Percentiles rank a stretch among this genome's conserved stretches.
Conservation (phyloP, 768 basidiomycete species). For the Suillus lakei region DNA sequence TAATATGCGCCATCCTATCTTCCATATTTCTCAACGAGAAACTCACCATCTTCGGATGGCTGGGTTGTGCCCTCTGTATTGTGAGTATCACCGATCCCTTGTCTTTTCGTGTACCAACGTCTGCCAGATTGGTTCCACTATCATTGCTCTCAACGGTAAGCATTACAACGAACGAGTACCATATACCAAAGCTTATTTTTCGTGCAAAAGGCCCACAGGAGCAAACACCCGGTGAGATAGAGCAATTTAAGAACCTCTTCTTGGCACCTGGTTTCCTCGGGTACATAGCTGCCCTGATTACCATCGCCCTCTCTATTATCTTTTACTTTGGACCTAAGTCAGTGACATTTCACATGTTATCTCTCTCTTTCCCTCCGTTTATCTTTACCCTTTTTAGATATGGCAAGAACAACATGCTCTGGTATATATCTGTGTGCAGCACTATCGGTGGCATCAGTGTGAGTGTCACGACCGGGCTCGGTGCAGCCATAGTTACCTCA, state of each 20-base stretch:
- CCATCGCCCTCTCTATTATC: slow-evolving; percentile 68
- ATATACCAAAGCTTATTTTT: slow-evolving; percentile 2
- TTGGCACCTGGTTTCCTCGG: slow-evolving; percentile 82
- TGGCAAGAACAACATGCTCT: slow-evolving; percentile 92
- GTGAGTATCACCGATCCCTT: slow-evolving; percentile 47
- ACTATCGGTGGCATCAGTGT: slow-evolving; percentile 97
- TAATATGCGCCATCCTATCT: slow-evolving; percentile 91
- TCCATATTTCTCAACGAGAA: slow-evolving; percentile 93
- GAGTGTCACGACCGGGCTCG: slow-evolving; percentile 93
- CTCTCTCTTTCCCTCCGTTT: slow-evolving; percentile 7
- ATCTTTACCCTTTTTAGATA: slow-evolving; percentile 48
- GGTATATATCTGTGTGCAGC: slow-evolving; percentile 94
- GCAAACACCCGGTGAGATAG: slow-evolving; percentile 69
- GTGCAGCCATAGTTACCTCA: slow-evolving; percentile 86
- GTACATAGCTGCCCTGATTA: slow-evolving; percentile 67
- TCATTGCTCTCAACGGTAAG: slow-evolving; percentile 89
- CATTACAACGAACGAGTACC: slow-evolving; percentile 1
- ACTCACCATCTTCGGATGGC: slow-evolving; percentile 95
- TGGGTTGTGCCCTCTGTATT: slow-evolving; percentile 91
- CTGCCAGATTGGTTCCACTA: slow-evolving; percentile 75
- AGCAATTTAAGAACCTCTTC: slow-evolving; percentile 78
- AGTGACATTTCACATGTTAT: slow-evolving; percentile 22
- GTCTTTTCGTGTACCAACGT: slow-evolving; percentile 2
- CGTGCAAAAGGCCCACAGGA: slow-evolving; percentile 64
- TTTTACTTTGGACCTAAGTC: slow-evolving; percentile 84